phyloP scores from a whole-genome alignment of 2,329 filamentous ascomycete genomes.

The Orbilia javanica region DNA sequence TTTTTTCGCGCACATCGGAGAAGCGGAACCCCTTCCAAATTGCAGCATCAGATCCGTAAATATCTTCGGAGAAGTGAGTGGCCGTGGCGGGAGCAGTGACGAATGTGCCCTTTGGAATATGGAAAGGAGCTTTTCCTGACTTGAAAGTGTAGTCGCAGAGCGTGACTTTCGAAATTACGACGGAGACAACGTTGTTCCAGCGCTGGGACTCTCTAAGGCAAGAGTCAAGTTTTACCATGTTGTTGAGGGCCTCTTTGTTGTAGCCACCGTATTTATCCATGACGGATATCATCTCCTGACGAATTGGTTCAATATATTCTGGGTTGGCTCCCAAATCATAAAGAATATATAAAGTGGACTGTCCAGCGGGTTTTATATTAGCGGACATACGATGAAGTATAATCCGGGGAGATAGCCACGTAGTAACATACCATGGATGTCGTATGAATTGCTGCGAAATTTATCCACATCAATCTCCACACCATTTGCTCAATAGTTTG shows the following conservation, averaged over 20 bases:
- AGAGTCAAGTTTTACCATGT: slow-evolving; percentile 66
- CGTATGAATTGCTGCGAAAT: slow-evolving; percentile 60
- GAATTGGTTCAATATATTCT: slow-evolving; percentile 62
- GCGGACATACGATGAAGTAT: too few relatives aligned
- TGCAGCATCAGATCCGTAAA: slow-evolving; percentile 63
- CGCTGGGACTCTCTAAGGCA: slow-evolving; percentile 67
- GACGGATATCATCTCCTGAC: slow-evolving; percentile 64
- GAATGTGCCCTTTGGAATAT: slow-evolving; percentile 47
- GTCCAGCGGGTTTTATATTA: neutral
- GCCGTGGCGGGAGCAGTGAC: slow-evolving; percentile 60
- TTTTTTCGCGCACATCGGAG: slow-evolving; percentile 64
- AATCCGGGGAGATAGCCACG: neutral
- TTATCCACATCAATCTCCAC: slow-evolving; percentile 54
- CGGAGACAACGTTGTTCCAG: slow-evolving; percentile 65
- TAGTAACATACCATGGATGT: slow-evolving; percentile 46
- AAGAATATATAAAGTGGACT: slow-evolving; percentile 65
- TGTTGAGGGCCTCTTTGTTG: slow-evolving; percentile 65
- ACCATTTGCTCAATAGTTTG: slow-evolving; percentile 43
- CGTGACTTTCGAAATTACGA: slow-evolving; percentile 54
- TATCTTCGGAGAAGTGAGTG: slow-evolving; percentile 62
- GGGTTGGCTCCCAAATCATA: slow-evolving; percentile 64
- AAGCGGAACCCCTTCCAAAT: slow-evolving; percentile 67
- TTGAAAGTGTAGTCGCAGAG: slow-evolving; percentile 17
- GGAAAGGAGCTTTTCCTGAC: slow-evolving; percentile 9
- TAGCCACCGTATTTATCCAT: slow-evolving; percentile 62